Percentiles rank a stretch among this genome's conserved stretches.
Evolutionary conservation across 768 basidiomycete species (phyloP).

Genomic region (Mycena filopes): DNA sequence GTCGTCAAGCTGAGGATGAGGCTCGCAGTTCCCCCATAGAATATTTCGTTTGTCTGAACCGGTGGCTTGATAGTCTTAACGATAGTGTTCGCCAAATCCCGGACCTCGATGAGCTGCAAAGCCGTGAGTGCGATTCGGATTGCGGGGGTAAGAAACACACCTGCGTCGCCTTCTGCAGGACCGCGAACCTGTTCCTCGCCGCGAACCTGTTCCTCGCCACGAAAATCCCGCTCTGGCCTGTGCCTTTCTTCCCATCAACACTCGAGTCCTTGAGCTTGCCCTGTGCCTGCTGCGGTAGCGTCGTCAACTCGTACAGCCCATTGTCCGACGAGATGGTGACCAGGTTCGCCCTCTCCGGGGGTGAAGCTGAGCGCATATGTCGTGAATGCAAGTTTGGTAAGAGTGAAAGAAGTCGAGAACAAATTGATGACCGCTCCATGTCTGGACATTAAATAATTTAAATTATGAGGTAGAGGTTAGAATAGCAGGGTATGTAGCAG

Average conservation of each 20-base stretch:
- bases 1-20: conserved; percentile 89
- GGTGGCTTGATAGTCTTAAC: conserved; percentile 97
- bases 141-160: conserved; percentile 50
- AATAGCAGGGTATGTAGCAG: too few relatives aligned
- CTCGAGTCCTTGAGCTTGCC: conserved; percentile 93
- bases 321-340: conserved; percentile 92
- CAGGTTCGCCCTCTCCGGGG: conserved; percentile 94
- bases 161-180: conserved; percentile 90
- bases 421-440: too few relatives aligned
- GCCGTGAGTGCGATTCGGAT: not conserved
- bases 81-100: conserved; percentile 91
- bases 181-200: conserved; percentile 93
- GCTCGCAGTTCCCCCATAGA: conserved; percentile 97
- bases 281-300: conserved; percentile 75
- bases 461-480: too few relatives aligned
- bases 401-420: too few relatives aligned
- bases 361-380: conserved; percentile 97
- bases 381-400: too few relatives aligned
- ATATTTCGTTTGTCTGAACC: conserved; percentile 95
- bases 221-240: conserved; percentile 91
- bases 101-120: conserved; percentile 88
- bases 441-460: too few relatives aligned
- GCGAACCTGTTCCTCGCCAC: too few relatives aligned
- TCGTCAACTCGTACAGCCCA: conserved; percentile 91
- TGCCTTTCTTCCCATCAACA: conserved; percentile 90